phyloP scores from a whole-genome alignment of 2,329 filamentous ascomycete genomes.

The Myriosclerotinia scirpicola region DNA sequence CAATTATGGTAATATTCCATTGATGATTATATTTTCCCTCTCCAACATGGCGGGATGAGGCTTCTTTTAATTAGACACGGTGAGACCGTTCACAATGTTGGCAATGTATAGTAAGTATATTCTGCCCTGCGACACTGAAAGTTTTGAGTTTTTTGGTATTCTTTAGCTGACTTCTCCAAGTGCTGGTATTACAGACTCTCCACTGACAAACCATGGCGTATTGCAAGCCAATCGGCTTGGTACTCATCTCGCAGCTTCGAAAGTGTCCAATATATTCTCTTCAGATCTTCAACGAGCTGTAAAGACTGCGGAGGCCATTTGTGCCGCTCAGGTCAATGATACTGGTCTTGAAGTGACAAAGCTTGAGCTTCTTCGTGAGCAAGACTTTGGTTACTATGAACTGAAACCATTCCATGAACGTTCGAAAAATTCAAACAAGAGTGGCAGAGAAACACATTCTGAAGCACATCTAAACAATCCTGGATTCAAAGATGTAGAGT shows the following conservation, averaged over 20 bases:
- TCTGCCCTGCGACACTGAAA: background rate
- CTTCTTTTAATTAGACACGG: conserved; percentile 82
- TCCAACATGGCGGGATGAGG: conserved; percentile 49
- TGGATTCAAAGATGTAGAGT: conserved; percentile 61
- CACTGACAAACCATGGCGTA: conserved; percentile 77
- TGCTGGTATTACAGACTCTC: conserved; percentile 78
- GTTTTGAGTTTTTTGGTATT: background rate
- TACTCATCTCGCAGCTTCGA: conserved; percentile 62
- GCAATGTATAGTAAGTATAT: conserved; percentile 64
- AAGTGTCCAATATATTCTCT: conserved; percentile 69
- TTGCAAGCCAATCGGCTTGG: conserved; percentile 75
- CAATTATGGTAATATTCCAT: conserved; percentile 31
- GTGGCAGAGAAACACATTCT: conserved; percentile 43
- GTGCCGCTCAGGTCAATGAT: conserved; percentile 58
- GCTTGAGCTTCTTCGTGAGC: conserved; percentile 60
- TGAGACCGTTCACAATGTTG: conserved; percentile 88
- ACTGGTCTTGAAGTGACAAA: conserved; percentile 27
- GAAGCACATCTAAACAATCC: conserved; percentile 45
- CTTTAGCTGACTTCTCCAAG: conserved; percentile 44
- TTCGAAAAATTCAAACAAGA: conserved; percentile 38
- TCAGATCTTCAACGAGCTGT: conserved; percentile 75
- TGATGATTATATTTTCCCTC: conserved; percentile 28
- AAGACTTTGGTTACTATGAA: conserved; percentile 72
- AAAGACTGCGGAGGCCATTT: conserved; percentile 68
- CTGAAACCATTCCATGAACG: conserved; percentile 57